These are phyloP conservation scores for Hypoxylon trugodes DNA, from an alignment of 495 filamentous ascomycete genomes.

Conservation along the genomic window DNA sequence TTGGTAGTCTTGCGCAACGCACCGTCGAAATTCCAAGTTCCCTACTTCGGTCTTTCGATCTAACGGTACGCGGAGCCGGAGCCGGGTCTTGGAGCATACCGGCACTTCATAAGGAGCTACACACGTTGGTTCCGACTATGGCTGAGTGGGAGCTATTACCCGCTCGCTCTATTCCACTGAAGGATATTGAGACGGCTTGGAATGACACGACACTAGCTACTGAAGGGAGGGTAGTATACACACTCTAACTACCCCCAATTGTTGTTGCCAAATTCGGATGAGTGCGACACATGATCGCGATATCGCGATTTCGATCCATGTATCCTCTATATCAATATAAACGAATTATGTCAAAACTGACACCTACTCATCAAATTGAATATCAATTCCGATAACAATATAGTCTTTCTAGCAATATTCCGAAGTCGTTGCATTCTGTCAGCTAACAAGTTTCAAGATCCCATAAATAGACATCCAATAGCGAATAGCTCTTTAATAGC, in stretches of 20 bases:
- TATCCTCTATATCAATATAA: no score
- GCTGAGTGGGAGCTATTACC: conserved; percentile 22
- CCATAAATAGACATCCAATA: no score
- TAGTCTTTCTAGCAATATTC: no score
- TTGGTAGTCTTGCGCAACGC: conserved; percentile 37
- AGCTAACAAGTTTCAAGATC: no score
- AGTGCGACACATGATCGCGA: no score
- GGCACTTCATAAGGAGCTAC: conserved; percentile 30
- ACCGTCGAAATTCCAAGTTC: conserved; percentile 27
- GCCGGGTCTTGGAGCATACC: conserved; percentile 33
- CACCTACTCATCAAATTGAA: no score
- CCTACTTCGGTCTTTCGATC: conserved; percentile 38
- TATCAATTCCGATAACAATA: no score
- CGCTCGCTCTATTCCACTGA: conserved; percentile 25
- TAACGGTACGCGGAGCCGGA: conserved; percentile 41
- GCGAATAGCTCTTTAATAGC: no score
- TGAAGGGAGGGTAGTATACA: conserved; percentile 37
- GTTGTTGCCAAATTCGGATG: no score
- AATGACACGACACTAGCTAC: conserved; percentile 21
- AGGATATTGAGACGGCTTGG: conserved; percentile 43
- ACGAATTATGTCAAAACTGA: no score
- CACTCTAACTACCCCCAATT: conserved; percentile 40
- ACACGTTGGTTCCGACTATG: conserved; percentile 28
- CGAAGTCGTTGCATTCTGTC: no score
- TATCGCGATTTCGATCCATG: no score